Evolutionary conservation across 257 asterid genomes (phyloP), one percentile per base, ranked within the genome.

Genomic region (Jasminum sambac): DNA sequence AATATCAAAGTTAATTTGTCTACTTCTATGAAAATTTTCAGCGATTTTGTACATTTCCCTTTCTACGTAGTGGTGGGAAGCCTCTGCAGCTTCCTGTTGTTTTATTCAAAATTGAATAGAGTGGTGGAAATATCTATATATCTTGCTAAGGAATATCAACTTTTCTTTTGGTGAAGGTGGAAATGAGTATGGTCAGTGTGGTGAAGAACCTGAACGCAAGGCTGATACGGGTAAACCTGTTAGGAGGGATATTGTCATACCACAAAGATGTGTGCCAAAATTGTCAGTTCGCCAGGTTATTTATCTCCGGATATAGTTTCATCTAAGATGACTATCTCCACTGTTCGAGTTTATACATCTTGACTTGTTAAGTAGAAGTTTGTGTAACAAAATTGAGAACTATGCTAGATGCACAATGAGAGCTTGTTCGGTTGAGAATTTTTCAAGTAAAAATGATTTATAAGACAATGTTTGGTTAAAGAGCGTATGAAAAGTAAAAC

Each of bases 151-250:
- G 75, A 59, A 39, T 66, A 24, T 17, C 59, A 66, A 66, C 39
- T 30, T 72, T 26, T 70, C 60, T 68, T 68, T 57, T 73, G 72
- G 60, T 81, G 77, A 82, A 95, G 99, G 99, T 64, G 99, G 99
- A 71, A 95, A 95, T 73, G 99, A 95, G 84, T 95, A 95, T 62
- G 99, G 99, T 41, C 99, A 95, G 82, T 95, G 99, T 78, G 98
- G 98, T 68, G 99, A 91, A 86, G 98, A 95, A 66, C 92, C 98
- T n/a, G 99, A 91, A 83, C 88, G 95, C 73, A 91, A 86, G 85
- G 96, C 85, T 76, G 97, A 88, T 77, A 85, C 90, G 0, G 96
- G 95, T 52, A 86, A 81, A 77, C 96, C 92, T 44, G 89, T 91
- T 69, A 86, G 92, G 82, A 89, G 99, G 80, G 98, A 95, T 84